These are phyloP conservation scores for Neonothopanus nambi DNA, from an alignment of 1,284 basidiomycete genomes.

Conservation along the genomic window DNA sequence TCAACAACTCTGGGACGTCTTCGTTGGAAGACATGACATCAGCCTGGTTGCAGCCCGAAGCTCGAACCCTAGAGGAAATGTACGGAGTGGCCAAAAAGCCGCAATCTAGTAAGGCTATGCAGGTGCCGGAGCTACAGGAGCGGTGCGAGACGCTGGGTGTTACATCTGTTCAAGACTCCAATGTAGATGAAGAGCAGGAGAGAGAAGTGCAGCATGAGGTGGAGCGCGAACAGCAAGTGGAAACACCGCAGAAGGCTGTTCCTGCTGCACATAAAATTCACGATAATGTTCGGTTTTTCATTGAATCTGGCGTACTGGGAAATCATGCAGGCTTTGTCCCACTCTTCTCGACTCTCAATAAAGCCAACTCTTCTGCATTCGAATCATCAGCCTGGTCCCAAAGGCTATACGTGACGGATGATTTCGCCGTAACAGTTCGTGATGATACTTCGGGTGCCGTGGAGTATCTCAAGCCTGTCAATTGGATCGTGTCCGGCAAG, in stretches of 20 bases:
- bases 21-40: constrained; percentile 20
- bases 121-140: constrained; percentile 25
- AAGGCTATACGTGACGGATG: constrained; percentile 29
- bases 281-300: constrained; percentile 28
- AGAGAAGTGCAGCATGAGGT: constrained; percentile 46
- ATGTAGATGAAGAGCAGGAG: constrained; percentile 50
- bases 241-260: constrained; percentile 31
- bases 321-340: constrained; percentile 16
- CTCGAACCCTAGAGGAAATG: constrained; percentile 37
- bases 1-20: constrained; percentile 10
- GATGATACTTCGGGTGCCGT: constrained; percentile 40
- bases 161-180: constrained; percentile 14
- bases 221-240: constrained; percentile 39
- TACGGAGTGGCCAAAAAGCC: constrained; percentile 24
- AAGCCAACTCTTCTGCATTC: not conserved
- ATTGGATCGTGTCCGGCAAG: not conserved
- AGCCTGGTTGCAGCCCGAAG: constrained; percentile 42
- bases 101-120: not conserved
- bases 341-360: constrained; percentile 18
- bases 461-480: constrained; percentile 36
- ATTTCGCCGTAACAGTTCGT: constrained; percentile 32
- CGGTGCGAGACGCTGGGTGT: constrained; percentile 32
- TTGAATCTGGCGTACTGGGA: constrained; percentile 24
- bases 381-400: constrained; percentile 19
- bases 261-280: constrained; percentile 28